phyloP scores from a whole-genome alignment of 2,329 filamentous ascomycete species.

The Pseudonectria foliicola region DNA sequence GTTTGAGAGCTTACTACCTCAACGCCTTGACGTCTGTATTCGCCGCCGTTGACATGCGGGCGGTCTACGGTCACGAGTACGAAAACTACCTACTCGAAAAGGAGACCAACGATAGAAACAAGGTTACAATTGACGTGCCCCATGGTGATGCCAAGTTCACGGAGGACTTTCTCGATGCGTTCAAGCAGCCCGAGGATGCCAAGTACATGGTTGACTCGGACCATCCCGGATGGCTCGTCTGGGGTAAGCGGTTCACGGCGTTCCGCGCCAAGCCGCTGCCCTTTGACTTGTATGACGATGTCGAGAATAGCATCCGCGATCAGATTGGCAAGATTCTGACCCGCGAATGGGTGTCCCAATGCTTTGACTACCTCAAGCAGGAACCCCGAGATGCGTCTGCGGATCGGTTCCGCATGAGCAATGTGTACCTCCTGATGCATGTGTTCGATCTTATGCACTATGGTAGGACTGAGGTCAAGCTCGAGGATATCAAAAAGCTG shows the following conservation, averaged over 20 bases:
- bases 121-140: slow-evolving; percentile 64
- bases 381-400: slow-evolving; percentile 76
- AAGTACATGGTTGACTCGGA: slow-evolving; percentile 90
- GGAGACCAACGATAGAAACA: slow-evolving; percentile 65
- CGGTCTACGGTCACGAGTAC: slow-evolving; percentile 79
- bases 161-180: slow-evolving; percentile 66
- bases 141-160: slow-evolving; percentile 76
- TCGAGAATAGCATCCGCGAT: slow-evolving; percentile 65
- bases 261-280: slow-evolving; percentile 63
- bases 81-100: slow-evolving; percentile 78
- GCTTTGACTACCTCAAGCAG: slow-evolving; percentile 92
- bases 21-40: slow-evolving; percentile 71
- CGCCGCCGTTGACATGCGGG: slow-evolving; percentile 79
- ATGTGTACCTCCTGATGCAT: slow-evolving; percentile 79
- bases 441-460: slow-evolving; percentile 85
- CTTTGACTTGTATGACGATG: slow-evolving; percentile 69
- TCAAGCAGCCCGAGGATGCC: slow-evolving; percentile 58
- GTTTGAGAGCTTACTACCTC: slow-evolving; percentile 72
- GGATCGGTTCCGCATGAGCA: slow-evolving; percentile 85
- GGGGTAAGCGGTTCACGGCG: slow-evolving; percentile 80
- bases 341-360: slow-evolving; percentile 77
- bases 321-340: slow-evolving; percentile 78
- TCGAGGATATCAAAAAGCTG: slow-evolving; percentile 82
- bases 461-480: slow-evolving; percentile 67
- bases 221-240: slow-evolving; percentile 92